Percentiles rank a stretch among this genome's conserved stretches.
These are phyloP conservation scores for Mrakia hoshinonis DNA, from an alignment of 768 basidiomycete species.

Conservation along the genomic window DNA sequence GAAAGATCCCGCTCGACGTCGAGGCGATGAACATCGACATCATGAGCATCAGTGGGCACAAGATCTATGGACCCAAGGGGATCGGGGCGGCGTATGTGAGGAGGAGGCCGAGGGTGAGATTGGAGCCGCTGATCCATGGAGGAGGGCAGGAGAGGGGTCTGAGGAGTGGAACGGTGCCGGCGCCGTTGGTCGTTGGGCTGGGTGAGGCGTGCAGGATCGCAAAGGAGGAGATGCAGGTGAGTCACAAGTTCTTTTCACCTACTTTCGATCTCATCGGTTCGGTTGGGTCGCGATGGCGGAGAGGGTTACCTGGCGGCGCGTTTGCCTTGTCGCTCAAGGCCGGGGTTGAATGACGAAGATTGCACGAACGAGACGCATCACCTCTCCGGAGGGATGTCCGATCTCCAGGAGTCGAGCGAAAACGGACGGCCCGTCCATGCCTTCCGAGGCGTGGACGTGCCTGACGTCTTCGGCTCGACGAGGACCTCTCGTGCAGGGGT, in stretches of 20 bases:
- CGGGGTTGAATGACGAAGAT: conserved; percentile 7
- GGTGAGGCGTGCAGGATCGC: conserved; percentile 93
- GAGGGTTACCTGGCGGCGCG: background rate
- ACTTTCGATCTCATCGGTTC: background rate
- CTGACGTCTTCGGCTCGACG: conserved; percentile 7
- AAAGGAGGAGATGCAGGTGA: conserved; percentile 81
- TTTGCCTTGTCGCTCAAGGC: background rate
- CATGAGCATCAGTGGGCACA: conserved; percentile 94
- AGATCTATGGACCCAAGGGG: conserved; percentile 96
- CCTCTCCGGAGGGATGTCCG: background rate
- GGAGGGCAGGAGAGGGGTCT: conserved; percentile 96
- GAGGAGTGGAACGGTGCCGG: conserved; percentile 85
- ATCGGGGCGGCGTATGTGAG: conserved; percentile 90
- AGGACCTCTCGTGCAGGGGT: conserved; percentile 70
- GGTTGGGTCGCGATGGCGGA: background rate
- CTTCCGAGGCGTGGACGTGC: background rate
- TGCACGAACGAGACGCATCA: conserved; percentile 10
- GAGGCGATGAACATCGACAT: conserved; percentile 92
- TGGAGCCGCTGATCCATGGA: conserved; percentile 90
- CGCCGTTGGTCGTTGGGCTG: conserved; percentile 77
- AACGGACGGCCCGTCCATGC: background rate
- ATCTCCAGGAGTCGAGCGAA: conserved; percentile 19
- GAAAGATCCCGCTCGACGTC: conserved; percentile 84
- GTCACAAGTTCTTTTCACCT: conserved; percentile 40
- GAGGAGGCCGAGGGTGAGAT: conserved; percentile 76